Percentiles rank a stretch among this genome's conserved stretches.
Evolutionary conservation across 495 filamentous ascomycete species (phyloP).

Genomic region (Penicillium riverlandense): DNA sequence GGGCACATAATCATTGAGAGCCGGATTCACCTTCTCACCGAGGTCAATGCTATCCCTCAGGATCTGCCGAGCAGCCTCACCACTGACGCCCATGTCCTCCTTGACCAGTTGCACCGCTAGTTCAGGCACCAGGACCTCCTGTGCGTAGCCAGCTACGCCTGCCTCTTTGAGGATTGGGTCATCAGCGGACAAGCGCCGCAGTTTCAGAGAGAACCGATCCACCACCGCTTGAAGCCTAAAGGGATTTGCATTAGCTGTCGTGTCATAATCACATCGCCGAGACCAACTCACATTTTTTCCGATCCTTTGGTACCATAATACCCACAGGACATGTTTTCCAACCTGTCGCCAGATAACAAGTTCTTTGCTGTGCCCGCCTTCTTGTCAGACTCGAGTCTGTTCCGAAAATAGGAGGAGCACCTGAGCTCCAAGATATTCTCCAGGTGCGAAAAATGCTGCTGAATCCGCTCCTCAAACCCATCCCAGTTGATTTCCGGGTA

Average conservation of each 20-base stretch:
- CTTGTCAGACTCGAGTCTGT: conserved; percentile 50
- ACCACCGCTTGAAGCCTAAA: conserved; percentile 57
- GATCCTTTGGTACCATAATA: conserved; percentile 85
- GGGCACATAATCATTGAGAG: conserved; percentile 50
- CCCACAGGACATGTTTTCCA: conserved; percentile 52
- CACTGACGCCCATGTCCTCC: conserved; percentile 73
- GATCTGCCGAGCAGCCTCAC: conserved; percentile 58
- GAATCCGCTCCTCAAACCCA: conserved; percentile 55
- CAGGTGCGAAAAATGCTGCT: conserved; percentile 46
- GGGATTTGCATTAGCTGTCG: conserved; percentile 1
- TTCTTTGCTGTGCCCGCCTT: conserved; percentile 55
- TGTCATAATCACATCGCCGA: background rate
- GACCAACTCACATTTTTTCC: conserved; percentile 46
- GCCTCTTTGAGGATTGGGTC: conserved; percentile 64
- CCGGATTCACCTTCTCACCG: conserved; percentile 68
- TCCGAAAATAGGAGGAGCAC: conserved; percentile 52
- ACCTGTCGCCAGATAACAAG: conserved; percentile 29
- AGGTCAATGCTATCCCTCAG: conserved; percentile 68
- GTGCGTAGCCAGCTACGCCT: conserved; percentile 69
- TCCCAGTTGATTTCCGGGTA: conserved; percentile 82
- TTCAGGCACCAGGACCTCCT: conserved; percentile 83
- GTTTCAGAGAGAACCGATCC: conserved; percentile 46
- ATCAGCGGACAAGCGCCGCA: conserved; percentile 55
- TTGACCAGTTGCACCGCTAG: conserved; percentile 67
- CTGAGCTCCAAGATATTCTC: conserved; percentile 51